phyloP scores from a whole-genome alignment of 257 asterid species.

The Solanum chilense region DNA sequence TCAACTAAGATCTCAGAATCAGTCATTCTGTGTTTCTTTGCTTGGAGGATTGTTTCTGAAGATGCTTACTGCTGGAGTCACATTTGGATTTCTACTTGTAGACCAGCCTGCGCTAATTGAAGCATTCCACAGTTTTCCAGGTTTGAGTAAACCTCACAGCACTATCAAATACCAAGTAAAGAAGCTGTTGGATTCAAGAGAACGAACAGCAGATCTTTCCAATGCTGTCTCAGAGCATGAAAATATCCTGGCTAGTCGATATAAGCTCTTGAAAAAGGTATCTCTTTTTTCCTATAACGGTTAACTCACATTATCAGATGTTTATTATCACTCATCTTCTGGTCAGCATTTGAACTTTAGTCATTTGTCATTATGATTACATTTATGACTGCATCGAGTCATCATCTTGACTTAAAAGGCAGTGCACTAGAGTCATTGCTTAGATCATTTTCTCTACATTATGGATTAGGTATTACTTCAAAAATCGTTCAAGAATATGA shows the following conservation, averaged over 20 bases:
- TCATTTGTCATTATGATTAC: neutral
- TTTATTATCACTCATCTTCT: neutral
- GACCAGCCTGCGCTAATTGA: conserved; percentile 62
- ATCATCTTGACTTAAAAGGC: neutral
- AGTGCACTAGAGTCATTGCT: neutral
- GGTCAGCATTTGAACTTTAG: neutral
- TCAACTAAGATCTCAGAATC: conserved; percentile 39
- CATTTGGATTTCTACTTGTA: conserved; percentile 65
- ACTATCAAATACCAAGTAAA: conserved; percentile 68
- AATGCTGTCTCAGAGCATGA: conserved; percentile 58
- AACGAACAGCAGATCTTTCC: conserved; percentile 32
- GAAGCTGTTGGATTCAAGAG: conserved; percentile 68
- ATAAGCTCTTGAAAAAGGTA: conserved; percentile 76
- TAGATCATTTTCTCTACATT: neutral
- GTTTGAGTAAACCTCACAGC: conserved; percentile 82
- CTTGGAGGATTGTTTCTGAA: conserved; percentile 80
- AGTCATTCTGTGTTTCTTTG: conserved; percentile 45
- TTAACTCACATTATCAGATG: neutral
- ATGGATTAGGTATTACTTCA: neutral
- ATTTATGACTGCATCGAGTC: neutral
- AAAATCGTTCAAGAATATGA: neutral
- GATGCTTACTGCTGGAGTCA: conserved; percentile 84
- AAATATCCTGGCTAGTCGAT: conserved; percentile 47
- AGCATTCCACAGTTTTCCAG: conserved; percentile 63
- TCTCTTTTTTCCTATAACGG: neutral